These are phyloP conservation scores for Ramalina intermedia DNA, from an alignment of 495 filamentous ascomycete genomes.

Conservation along the genomic window DNA sequence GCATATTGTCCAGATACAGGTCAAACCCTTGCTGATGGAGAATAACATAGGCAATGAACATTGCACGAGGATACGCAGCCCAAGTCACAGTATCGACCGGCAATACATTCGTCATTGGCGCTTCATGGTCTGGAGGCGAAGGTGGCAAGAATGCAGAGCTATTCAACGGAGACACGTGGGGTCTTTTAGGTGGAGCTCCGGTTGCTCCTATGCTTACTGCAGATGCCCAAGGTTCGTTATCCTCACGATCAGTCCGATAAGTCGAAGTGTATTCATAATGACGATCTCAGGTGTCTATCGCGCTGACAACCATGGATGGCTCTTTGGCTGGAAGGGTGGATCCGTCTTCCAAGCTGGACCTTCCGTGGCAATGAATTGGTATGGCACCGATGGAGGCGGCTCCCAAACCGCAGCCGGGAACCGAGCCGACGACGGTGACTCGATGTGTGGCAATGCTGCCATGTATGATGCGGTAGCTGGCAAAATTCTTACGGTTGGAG, in stretches of 20 bases:
- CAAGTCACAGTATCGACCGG: constrained; percentile 38
- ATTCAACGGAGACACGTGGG: constrained; percentile 32
- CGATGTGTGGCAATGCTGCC: constrained; percentile 38
- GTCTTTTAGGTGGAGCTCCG: constrained; percentile 21
- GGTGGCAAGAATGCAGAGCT: constrained; percentile 31
- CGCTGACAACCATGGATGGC: constrained; percentile 43
- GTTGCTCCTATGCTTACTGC: constrained; percentile 36
- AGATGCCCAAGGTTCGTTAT: constrained; percentile 24
- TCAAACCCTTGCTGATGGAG: too few species aligned
- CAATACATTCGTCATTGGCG: constrained; percentile 44
- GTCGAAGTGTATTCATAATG: background rate
- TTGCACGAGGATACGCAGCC: constrained; percentile 43
- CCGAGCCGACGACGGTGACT: constrained; percentile 30
- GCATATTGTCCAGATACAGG: too few species aligned
- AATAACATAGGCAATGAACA: constrained; percentile 25
- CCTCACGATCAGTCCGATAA: background rate
- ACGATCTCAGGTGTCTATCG: constrained; percentile 22
- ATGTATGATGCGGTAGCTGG: constrained; percentile 43
- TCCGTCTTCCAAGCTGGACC: constrained; percentile 46
- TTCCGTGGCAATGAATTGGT: constrained; percentile 44
- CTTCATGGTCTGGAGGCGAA: constrained; percentile 35
- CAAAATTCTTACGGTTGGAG: constrained; percentile 40
- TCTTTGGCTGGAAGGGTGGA: constrained; percentile 44
- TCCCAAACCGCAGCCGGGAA: constrained; percentile 22
- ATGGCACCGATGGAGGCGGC: constrained; percentile 27